Evolutionary conservation across 805 yeast species (phyloP).

Genomic region (Candida chauliodis): DNA sequence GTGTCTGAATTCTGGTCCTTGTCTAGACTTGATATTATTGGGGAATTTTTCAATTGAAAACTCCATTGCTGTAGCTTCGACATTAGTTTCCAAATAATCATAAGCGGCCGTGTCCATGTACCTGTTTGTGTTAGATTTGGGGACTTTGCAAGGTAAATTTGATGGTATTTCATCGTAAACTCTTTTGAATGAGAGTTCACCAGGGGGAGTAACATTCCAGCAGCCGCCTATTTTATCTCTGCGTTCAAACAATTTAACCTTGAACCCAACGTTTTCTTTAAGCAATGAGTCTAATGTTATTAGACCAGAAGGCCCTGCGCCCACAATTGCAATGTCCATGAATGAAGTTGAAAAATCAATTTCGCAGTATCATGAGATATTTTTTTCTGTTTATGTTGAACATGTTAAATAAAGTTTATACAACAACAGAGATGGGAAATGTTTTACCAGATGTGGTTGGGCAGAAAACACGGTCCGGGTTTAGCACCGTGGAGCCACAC

Average conservation of each 20-base stretch:
- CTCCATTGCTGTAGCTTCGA: slow-evolving; percentile 20
- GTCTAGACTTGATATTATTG: slow-evolving; percentile 13
- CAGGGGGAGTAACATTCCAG: slow-evolving; percentile 35
- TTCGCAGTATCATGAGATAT: not conserved
- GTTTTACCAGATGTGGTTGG: too few species aligned
- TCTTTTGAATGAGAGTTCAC: slow-evolving; percentile 5
- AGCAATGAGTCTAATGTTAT: slow-evolving; percentile 37
- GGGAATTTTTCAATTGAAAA: slow-evolving; percentile 21
- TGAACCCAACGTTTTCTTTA: slow-evolving; percentile 28
- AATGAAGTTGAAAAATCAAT: not conserved
- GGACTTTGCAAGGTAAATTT: slow-evolving; percentile 15
- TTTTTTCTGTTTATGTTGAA: too few species aligned
- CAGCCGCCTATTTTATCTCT: slow-evolving; percentile 40
- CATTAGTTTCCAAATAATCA: slow-evolving; percentile 21
- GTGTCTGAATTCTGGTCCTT: slow-evolving; percentile 19
- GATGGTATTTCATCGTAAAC: slow-evolving; percentile 14
- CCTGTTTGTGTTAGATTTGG: slow-evolving; percentile 15
- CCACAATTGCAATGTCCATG: slow-evolving; percentile 37
- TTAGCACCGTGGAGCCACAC: not conserved
- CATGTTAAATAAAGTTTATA: too few species aligned
- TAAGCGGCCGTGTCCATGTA: slow-evolving; percentile 21
- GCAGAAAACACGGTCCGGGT: slow-evolving; percentile 1
- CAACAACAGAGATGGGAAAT: not conserved
- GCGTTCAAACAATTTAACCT: slow-evolving; percentile 40
- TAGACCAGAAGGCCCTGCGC: slow-evolving; percentile 53